These are phyloP conservation scores for Sugiyamaella chiloensis DNA, from an alignment of 805 yeast genomes.

Conservation along the genomic window DNA sequence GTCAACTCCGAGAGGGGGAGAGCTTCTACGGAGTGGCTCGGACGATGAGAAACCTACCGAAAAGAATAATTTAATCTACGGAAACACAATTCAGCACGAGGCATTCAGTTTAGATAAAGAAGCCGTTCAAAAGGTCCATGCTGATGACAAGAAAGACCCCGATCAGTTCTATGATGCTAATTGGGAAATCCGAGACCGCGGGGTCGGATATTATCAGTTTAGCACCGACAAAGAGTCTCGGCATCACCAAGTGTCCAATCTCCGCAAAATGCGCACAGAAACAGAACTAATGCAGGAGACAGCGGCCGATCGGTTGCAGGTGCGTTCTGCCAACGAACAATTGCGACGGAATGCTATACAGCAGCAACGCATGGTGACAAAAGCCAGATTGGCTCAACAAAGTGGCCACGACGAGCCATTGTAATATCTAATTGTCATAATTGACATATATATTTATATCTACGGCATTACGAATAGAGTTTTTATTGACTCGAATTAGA, in stretches of 20 bases:
- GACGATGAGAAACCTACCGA: not conserved
- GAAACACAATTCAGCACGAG: slow-evolving; percentile 22
- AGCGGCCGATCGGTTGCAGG: not conserved
- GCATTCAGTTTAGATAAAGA: slow-evolving; percentile 18
- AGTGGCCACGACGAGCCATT: too few species aligned
- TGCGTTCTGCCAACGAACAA: not conserved
- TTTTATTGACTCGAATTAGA: too few species aligned
- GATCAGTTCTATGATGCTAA: slow-evolving; percentile 23
- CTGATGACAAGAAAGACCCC: not conserved
- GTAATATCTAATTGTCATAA: too few species aligned
- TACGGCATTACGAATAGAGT: too few species aligned
- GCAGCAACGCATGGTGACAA: not conserved
- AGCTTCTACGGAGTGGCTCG: not conserved
- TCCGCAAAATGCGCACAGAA: slow-evolving; percentile 14
- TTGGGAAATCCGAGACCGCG: slow-evolving; percentile 26
- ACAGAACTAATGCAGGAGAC: slow-evolving; percentile 6
- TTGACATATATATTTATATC: too few species aligned
- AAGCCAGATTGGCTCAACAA: too few species aligned
- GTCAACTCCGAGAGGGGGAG: slow-evolving; percentile 8
- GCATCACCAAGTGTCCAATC: slow-evolving; percentile 20
- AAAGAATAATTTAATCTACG: slow-evolving; percentile 21
- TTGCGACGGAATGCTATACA: not conserved
- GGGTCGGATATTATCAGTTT: slow-evolving; percentile 27
- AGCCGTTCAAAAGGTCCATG: not conserved
- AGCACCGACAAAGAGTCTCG: slow-evolving; percentile 18